Conservation (phyloP, 2,329 filamentous ascomycete species). For the Ampelomyces quisqualis region DNA sequence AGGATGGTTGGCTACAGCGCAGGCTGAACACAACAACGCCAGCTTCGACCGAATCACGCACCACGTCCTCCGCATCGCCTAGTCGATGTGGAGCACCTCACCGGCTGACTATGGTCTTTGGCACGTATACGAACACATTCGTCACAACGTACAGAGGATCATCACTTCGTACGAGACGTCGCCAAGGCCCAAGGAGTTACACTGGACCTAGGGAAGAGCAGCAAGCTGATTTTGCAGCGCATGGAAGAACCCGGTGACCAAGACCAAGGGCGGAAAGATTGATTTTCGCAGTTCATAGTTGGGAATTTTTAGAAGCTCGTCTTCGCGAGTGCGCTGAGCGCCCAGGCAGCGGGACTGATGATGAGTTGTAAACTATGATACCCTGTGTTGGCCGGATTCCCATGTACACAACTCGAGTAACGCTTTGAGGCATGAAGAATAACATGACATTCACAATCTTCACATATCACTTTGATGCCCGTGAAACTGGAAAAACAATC, state of each 20-base stretch:
- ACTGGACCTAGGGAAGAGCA: too few species aligned
- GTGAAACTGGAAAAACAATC: too few species aligned
- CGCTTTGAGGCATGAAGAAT: background rate
- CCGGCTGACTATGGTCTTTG: too few species aligned
- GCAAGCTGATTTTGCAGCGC: too few species aligned
- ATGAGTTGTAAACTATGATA: slow-evolving; percentile 9
- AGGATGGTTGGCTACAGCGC: slow-evolving; percentile 43
- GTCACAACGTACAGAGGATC: too few species aligned
- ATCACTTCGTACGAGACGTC: too few species aligned
- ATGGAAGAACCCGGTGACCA: background rate
- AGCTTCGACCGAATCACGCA: background rate
- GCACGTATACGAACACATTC: too few species aligned
- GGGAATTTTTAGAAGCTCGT: slow-evolving; percentile 8
- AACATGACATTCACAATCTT: background rate
- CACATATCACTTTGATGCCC: slow-evolving; percentile 4
- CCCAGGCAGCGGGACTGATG: slow-evolving; percentile 8
- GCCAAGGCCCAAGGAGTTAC: too few species aligned
- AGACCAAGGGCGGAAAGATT: background rate
- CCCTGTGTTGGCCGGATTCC: slow-evolving; percentile 2
- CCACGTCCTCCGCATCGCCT: background rate
- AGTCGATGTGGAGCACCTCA: too few species aligned
- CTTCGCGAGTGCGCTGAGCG: slow-evolving; percentile 4
- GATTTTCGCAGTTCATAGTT: background rate
- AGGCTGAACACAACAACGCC: slow-evolving; percentile 26
- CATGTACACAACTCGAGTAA: background rate